Percentiles rank a stretch among this genome's conserved stretches.
phyloP scores from a whole-genome alignment of 768 basidiomycete genomes.

The Tylopilus rubrobrunneus region DNA sequence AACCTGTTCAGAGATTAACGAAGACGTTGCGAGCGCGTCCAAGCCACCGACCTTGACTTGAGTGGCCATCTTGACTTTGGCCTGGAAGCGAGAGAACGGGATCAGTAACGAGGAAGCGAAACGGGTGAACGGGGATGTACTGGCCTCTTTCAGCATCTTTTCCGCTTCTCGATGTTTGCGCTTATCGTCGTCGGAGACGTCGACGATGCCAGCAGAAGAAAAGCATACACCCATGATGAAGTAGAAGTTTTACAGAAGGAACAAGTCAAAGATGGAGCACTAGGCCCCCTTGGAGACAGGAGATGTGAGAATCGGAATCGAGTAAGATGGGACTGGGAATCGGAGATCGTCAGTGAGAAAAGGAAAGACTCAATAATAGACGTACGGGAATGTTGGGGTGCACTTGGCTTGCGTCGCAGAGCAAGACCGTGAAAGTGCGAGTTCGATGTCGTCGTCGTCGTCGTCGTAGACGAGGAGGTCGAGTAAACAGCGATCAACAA shows the following conservation, averaged over 20 bases:
- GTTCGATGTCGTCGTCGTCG: not conserved
- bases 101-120: not conserved
- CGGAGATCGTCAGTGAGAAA: not conserved
- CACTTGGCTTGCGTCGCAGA: constrained; percentile 18
- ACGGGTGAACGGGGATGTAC: constrained; percentile 17
- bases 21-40: not conserved
- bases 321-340: not conserved
- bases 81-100: constrained; percentile 38
- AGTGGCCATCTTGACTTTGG: constrained; percentile 62
- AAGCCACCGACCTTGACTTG: constrained; percentile 66
- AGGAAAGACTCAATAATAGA: not conserved
- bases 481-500: constrained; percentile 24
- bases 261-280: constrained; percentile 7
- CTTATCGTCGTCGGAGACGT: constrained; percentile 68
- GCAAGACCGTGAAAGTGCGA: constrained; percentile 7
- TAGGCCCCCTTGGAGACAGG: constrained; percentile 8
- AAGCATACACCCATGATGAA: constrained; percentile 72
- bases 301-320: not conserved
- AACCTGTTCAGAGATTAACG: constrained; percentile 43
- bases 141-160: constrained; percentile 72
- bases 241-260: constrained; percentile 1
- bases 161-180: constrained; percentile 65
- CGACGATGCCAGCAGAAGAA: constrained; percentile 53
- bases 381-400: not conserved
- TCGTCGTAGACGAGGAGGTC: not conserved